A percentile compares a stretch with the other conserved stretches of the same genome.
Evolutionary conservation across 2,329 filamentous ascomycete genomes (phyloP).

Genomic region (Blastomyces gilchristii): DNA sequence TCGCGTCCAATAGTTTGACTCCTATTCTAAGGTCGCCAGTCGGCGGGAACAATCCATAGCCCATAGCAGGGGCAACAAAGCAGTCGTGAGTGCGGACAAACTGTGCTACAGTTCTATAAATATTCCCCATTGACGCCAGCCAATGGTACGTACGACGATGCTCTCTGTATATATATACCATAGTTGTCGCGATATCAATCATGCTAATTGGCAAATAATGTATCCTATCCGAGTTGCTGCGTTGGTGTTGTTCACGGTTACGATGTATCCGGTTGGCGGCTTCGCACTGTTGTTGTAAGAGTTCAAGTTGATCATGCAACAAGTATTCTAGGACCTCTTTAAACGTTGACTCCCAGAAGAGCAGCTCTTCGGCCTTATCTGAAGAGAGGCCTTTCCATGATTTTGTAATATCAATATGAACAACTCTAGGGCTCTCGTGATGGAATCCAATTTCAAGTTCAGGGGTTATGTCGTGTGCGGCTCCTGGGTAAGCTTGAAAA

Average conservation of each 20-base stretch:
- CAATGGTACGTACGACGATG: constrained; percentile 7
- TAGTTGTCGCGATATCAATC: constrained; percentile 8
- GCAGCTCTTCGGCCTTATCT: constrained; percentile 15
- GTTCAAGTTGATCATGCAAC: constrained; percentile 13
- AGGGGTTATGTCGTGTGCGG: neutral
- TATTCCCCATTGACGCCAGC: constrained; percentile 9
- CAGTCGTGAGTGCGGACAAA: constrained; percentile 17
- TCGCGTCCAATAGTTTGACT: constrained; percentile 4
- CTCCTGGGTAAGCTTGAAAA: constrained; percentile 1
- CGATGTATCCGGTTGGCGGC: neutral
- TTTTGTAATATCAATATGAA: constrained; percentile 11
- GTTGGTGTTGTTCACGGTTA: neutral
- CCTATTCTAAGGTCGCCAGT: constrained; percentile 6
- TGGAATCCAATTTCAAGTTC: constrained; percentile 4
- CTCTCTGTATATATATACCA: constrained; percentile 7
- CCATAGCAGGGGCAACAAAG: constrained; percentile 7
- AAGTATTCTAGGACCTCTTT: constrained; percentile 12
- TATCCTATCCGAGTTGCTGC: neutral
- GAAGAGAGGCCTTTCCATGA: constrained; percentile 19
- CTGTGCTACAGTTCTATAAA: constrained; percentile 9
- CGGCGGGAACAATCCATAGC: neutral
- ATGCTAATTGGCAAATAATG: constrained; percentile 11
- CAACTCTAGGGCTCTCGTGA: constrained; percentile 19
- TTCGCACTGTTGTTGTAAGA: constrained; percentile 5
- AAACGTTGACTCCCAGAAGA: constrained; percentile 17